Percentiles rank a stretch among this genome's conserved stretches.
Evolutionary conservation across 148 eudicot species (phyloP).

Genomic region (Chenopodium suecicum): DNA sequence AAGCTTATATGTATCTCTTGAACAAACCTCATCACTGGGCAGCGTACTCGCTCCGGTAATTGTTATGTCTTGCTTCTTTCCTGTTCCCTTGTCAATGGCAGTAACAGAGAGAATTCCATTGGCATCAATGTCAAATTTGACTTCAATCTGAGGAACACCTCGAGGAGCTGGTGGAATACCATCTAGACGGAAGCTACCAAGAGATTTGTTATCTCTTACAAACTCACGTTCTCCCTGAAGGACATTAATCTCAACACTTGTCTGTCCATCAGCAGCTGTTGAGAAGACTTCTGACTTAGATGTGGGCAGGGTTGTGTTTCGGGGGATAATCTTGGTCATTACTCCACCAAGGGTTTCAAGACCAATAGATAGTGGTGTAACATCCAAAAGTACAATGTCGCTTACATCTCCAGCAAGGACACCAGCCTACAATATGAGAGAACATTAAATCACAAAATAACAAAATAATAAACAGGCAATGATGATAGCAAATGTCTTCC

Average conservation of each 20-base stretch:
- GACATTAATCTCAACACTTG: constrained; percentile 91
- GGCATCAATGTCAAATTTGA: constrained; percentile 89
- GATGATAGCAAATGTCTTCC: background rate
- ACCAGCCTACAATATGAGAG: constrained; percentile 55
- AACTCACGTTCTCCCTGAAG: constrained; percentile 96
- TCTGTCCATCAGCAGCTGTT: constrained; percentile 97
- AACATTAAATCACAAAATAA: background rate
- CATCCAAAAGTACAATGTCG: constrained; percentile 83
- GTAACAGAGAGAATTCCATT: constrained; percentile 90
- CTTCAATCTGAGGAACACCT: constrained; percentile 94
- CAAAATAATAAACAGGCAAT: background rate
- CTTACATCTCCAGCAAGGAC: constrained; percentile 94
- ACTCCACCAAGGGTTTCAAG: constrained; percentile 97
- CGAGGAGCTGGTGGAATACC: constrained; percentile 96
- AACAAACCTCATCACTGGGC: constrained; percentile 74
- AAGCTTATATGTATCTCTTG: background rate
- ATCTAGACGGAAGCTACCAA: constrained; percentile 92
- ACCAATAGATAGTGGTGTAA: constrained; percentile 81
- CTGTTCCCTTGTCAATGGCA: constrained; percentile 87
- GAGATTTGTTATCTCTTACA: constrained; percentile 91
- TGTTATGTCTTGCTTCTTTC: constrained; percentile 94
- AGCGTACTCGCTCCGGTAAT: constrained; percentile 96
- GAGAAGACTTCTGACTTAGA: constrained; percentile 97
- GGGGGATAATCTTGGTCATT: constrained; percentile 94
- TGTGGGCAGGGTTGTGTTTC: constrained; percentile 90